Conservation (phyloP, 331 rosid species). For the Acacia pycnantha region DNA sequence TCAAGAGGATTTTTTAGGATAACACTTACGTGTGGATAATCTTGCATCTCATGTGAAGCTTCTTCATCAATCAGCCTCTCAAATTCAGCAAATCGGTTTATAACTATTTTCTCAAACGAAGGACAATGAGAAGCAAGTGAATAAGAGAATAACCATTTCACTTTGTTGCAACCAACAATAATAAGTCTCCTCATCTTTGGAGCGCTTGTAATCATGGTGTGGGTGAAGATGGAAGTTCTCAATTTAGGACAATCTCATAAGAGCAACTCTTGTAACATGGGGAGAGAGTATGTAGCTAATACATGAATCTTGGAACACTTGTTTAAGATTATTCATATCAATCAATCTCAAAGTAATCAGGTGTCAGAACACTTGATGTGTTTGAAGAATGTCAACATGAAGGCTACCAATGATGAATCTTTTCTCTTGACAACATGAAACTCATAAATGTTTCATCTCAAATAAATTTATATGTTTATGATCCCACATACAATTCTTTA, state of each 20-base stretch:
- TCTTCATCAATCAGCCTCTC: neutral
- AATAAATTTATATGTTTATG: too few relatives aligned
- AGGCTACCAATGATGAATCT: too few relatives aligned
- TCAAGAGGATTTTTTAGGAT: neutral
- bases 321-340: neutral
- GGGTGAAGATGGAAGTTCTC: neutral
- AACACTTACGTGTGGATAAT: neutral
- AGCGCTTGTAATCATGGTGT: neutral
- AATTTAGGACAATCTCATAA: neutral
- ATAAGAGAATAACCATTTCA: neutral
- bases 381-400: too few relatives aligned
- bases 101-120: neutral
- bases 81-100: rapidly evolving
- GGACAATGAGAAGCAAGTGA: neutral
- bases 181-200: neutral
- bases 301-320: neutral
- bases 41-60: neutral
- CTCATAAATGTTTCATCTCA: too few relatives aligned
- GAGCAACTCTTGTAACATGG: neutral
- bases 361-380: too few relatives aligned
- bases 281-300: neutral
- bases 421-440: too few relatives aligned
- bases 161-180: neutral
- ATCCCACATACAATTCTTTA: too few relatives aligned
- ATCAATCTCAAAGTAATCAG: neutral